These are phyloP conservation scores for Pseudocercospora vitis DNA, from an alignment of 2,329 filamentous ascomycete species.

Conservation along the genomic window DNA sequence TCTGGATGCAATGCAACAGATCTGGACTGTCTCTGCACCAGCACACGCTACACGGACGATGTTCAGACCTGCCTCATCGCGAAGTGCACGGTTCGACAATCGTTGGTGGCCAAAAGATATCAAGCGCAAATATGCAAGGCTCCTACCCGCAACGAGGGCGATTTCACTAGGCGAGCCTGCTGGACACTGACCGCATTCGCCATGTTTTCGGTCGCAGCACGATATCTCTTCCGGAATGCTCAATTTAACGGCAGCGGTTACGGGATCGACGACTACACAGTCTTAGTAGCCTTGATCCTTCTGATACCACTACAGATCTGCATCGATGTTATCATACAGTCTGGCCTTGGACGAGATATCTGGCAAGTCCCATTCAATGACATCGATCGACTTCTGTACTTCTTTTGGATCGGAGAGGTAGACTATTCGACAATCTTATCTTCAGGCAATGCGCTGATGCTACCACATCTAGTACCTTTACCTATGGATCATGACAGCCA, in stretches of 20 bases:
- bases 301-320: conserved; percentile 2
- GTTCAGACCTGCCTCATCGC: conserved; percentile 9
- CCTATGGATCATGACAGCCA: conserved; percentile 16
- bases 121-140: background rate
- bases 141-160: conserved; percentile 8
- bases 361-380: conserved; percentile 9
- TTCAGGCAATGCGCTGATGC: background rate
- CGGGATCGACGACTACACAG: conserved; percentile 13
- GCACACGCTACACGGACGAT: background rate
- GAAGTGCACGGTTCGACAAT: conserved; percentile 14
- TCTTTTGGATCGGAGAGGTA: conserved; percentile 15
- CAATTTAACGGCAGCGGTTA: conserved; percentile 10
- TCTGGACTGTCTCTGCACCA: conserved; percentile 6
- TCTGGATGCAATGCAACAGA: conserved; percentile 19
- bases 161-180: background rate
- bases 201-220: conserved; percentile 2
- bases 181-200: conserved; percentile 11
- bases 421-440: background rate
- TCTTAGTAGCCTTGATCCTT: conserved; percentile 9
- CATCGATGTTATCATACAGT: conserved; percentile 1
- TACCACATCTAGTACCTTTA: conserved; percentile 1
- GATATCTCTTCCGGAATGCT: conserved; percentile 10
- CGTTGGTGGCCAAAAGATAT: conserved; percentile 1
- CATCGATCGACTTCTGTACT: conserved; percentile 16
- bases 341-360: conserved; percentile 15